These are phyloP conservation scores for Aspergillus saccharolyticus DNA, from an alignment of 495 filamentous ascomycete genomes.

Conservation along the genomic window DNA sequence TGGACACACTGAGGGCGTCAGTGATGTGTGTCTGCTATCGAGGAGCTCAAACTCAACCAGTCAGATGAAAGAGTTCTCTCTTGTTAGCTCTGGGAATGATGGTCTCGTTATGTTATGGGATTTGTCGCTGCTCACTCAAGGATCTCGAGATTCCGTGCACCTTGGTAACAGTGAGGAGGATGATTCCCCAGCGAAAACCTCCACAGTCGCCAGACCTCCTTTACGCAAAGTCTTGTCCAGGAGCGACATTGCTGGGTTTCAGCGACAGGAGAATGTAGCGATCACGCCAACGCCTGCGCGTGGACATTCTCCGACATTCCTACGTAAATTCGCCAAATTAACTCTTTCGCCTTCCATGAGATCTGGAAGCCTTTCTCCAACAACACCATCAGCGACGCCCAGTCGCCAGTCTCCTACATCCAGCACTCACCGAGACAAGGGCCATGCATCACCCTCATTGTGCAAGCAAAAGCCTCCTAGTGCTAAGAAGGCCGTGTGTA, in stretches of 20 bases:
- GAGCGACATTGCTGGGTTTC: conserved; percentile 72
- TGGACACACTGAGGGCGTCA: conserved; percentile 90
- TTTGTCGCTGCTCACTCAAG: conserved; percentile 43
- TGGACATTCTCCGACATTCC: conserved; percentile 59
- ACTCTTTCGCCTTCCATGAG: conserved; percentile 34
- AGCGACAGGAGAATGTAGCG: conserved; percentile 42
- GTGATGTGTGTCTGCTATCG: conserved; percentile 71
- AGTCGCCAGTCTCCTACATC: conserved; percentile 33
- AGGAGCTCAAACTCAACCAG: conserved; percentile 33
- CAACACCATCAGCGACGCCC: conserved; percentile 32
- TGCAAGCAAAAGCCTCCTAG: conserved; percentile 32
- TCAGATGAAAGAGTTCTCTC: conserved; percentile 37
- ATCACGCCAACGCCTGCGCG: conserved; percentile 51
- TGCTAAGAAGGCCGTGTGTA: conserved; percentile 17
- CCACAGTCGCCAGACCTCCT: conserved; percentile 56
- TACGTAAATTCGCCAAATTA: conserved; percentile 52
- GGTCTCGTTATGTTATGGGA: conserved; percentile 85
- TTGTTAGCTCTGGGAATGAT: conserved; percentile 76
- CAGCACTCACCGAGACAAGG: conserved; percentile 22
- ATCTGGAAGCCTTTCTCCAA: conserved; percentile 20
- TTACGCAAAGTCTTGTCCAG: conserved; percentile 70
- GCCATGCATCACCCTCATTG: conserved; percentile 44
- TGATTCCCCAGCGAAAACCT: conserved; percentile 43
- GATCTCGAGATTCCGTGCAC: conserved; percentile 27
- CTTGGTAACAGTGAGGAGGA: conserved; percentile 23